phyloP scores from a whole-genome alignment of 148 eudicot genomes.

The Vaccinium vitisidaea region DNA sequence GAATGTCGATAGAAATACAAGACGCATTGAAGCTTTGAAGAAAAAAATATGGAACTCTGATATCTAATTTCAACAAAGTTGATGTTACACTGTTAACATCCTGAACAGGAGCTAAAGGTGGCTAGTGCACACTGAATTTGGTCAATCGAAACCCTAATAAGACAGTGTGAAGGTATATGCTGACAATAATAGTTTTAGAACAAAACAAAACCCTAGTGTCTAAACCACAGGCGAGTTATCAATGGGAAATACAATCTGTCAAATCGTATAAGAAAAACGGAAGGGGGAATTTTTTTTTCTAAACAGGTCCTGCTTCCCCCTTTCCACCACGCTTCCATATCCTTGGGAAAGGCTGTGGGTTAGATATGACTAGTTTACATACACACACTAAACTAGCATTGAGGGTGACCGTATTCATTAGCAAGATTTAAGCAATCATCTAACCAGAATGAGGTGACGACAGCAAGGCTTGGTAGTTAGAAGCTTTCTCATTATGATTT shows the following conservation, averaged over 20 bases:
- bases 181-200: conserved; percentile 13
- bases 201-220: not conserved
- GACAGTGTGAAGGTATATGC: not conserved
- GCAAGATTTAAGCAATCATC: conserved; percentile 7
- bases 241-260: conserved; percentile 9
- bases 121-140: conserved; percentile 11
- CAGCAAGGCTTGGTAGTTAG: conserved; percentile 13
- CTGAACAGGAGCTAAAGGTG: conserved; percentile 8
- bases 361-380: conserved; percentile 20
- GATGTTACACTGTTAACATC: conserved; percentile 18
- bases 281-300: not conserved
- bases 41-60: not conserved
- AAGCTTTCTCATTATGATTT: conserved; percentile 5
- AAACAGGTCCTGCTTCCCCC: conserved; percentile 5
- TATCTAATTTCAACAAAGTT: conserved; percentile 17
- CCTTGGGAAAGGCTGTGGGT: not conserved
- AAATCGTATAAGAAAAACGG: not conserved
- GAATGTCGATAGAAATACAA: not conserved
- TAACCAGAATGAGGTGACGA: conserved; percentile 18
- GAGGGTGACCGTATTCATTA: not conserved
- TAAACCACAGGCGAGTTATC: conserved; percentile 7
- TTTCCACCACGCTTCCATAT: not conserved
- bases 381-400: conserved; percentile 5
- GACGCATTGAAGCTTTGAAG: not conserved
- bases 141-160: conserved; percentile 8